Evolutionary conservation across 2,329 filamentous ascomycete genomes (phyloP).

Genomic region (Colletotrichum sp.): DNA sequence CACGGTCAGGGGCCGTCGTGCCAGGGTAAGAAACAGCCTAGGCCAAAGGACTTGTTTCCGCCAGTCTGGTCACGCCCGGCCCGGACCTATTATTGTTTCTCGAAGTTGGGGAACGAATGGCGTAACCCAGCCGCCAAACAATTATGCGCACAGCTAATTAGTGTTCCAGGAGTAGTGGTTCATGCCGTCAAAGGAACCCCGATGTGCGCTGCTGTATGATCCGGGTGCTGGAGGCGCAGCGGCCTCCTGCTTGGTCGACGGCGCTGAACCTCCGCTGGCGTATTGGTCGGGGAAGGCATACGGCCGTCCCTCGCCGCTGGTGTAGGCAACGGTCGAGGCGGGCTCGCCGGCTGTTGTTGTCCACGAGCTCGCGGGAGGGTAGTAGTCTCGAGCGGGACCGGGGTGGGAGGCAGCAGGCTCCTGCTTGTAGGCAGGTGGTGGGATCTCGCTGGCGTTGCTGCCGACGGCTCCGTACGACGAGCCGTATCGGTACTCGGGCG

Average conservation of each 20-base stretch:
- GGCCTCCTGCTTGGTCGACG: slow-evolving; percentile 38
- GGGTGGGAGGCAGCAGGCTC: slow-evolving; percentile 33
- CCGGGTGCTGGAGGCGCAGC: slow-evolving; percentile 39
- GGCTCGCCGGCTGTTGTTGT: slow-evolving; percentile 55
- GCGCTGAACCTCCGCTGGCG: slow-evolving; percentile 40
- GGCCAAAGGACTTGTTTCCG: not conserved
- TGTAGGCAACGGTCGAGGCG: slow-evolving; percentile 49
- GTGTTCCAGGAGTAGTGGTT: slow-evolving; percentile 65
- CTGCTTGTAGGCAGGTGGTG: slow-evolving; percentile 33
- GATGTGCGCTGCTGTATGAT: slow-evolving; percentile 42
- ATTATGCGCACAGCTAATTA: slow-evolving; percentile 34
- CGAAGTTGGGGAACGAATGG: not conserved
- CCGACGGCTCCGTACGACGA: slow-evolving; percentile 45
- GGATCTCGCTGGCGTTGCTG: slow-evolving; percentile 35
- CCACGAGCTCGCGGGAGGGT: slow-evolving; percentile 57
- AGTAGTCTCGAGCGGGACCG: slow-evolving; percentile 54
- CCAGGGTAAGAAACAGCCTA: not conserved
- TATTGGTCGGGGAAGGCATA: slow-evolving; percentile 58
- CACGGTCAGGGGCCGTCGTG: not conserved
- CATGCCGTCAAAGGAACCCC: slow-evolving; percentile 54
- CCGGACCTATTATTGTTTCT: slow-evolving; percentile 9
- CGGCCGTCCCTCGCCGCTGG: slow-evolving; percentile 48
- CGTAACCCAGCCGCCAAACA: not conserved
- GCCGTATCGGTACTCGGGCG: slow-evolving; percentile 63
- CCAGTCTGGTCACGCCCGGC: not conserved